Base-by-base conservation (phyloP, 2,329 filamentous ascomycete genomes). In the Phialophora verrucosa region DNA sequence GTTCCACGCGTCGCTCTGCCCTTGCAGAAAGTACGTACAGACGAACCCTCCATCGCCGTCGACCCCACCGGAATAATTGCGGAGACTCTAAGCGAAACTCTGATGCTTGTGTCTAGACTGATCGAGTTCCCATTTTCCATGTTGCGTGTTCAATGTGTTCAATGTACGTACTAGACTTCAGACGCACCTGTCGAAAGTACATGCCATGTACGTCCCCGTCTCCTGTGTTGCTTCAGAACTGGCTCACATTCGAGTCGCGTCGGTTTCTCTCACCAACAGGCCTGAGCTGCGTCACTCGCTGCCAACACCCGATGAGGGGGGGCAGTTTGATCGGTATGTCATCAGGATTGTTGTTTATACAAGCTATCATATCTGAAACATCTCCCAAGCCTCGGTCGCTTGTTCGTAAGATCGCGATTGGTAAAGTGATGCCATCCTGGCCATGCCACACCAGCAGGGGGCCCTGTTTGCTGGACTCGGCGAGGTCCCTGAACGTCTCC, bases 291-390 rank as follows among this genome's bases (percentile, higher is more conserved):
- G 38, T 44, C 38, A 44, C 38, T 8, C 38, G 14, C 5, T 20
- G 38, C 14, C 38, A 44, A n/a, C 6, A 8, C 38, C 38, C 17
- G 14, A 8, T n/a, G 14, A 17, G 1, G 14, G 17, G 7, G 38
- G 49, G 49, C 49, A 51, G 49, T 10, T 17, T 1, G 23, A 49
- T n/a, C 11, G 8, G 20, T 35, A 29, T 29, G 38, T 44, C 17
- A 4, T n/a, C 17, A 14, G 17, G 23, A 17, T 51, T 53, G 29
- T 60, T 25, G 29, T 61, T 50, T 50, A 61, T 50, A 50, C 42
- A 50, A 49, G 38, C 57, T 3, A 14, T 51, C 58, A 60, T 14
- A 38, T 61, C 59, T 61, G 59, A 61, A 61, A 61, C 59, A 53
- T 8, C 10, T 25, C 6, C 47, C 27, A 61, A 53, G 59, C 59